Base-by-base conservation (phyloP, 257 asterid species). In the Nicotiana attenuata region DNA sequence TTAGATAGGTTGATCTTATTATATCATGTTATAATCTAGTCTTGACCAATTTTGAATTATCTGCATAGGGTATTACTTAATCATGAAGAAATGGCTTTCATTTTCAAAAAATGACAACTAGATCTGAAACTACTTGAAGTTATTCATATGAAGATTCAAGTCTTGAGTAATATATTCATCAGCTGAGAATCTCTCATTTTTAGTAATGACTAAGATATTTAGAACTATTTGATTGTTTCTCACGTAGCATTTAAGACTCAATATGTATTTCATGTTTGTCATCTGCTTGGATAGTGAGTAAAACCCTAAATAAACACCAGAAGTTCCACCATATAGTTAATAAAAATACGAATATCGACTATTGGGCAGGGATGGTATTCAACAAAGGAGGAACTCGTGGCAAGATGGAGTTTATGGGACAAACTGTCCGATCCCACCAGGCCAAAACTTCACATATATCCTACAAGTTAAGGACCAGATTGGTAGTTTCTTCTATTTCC, bases 331-430 rank as follows among this genome's bases (percentile, higher is more conserved):
- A 7, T 45, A 15, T 47, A 47, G 61, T n/a, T 47, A 24, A 73
- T 15, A 50, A 75, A 15, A 7, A 24, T 9, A 73, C 4, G 35
- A 50, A 7, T 50, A 24, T 1, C 15, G 80, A 75, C 41, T 15
- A 29, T 56, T 31, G 26, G 14, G 35, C 81, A 89, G 92, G 92
- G 81, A 87, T 5, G 92, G 90, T 13, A 76, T 89, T 29, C 90
- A 87, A 57, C 88, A 86, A 64, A 89, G 90, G 73, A 84, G 88
- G 77, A 89, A 87, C 65, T 87, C 92, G 10, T 89, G 88, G 88
- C 90, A 89, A 59, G 92, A 89, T 78, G 92, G 92, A 50, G 90
- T 89, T 5, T 81, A 80, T 35, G 92, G 92, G 45, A 89, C 92
- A 31, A 89, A 83, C 63, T 89, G 92, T 57, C 89, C 90, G 3